phyloP scores from a whole-genome alignment of 495 filamentous ascomycete genomes.

The Podospora comata region DNA sequence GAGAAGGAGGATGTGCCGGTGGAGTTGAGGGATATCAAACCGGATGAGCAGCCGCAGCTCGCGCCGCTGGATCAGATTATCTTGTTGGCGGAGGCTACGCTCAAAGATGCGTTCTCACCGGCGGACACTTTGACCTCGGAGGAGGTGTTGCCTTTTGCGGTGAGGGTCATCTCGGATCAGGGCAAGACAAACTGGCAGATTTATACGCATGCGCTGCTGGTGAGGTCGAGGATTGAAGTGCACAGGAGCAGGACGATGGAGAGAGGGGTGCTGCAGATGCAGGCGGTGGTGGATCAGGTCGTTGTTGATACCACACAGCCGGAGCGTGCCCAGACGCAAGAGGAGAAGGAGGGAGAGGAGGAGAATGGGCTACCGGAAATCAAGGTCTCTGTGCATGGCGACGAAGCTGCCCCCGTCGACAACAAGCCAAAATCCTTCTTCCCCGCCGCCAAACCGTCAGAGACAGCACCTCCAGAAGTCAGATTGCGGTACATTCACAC shows the following conservation, averaged over 20 bases:
- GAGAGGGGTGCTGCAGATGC: constrained; percentile 85
- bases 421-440: constrained; percentile 70
- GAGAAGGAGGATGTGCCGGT: constrained; percentile 54
- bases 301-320: constrained; percentile 73
- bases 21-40: constrained; percentile 59
- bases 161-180: constrained; percentile 80
- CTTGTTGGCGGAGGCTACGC: constrained; percentile 77
- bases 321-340: constrained; percentile 11
- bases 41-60: constrained; percentile 78
- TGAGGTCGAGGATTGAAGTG: constrained; percentile 84
- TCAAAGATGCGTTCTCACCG: constrained; percentile 81
- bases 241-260: constrained; percentile 83
- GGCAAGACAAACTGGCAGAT: constrained; percentile 91
- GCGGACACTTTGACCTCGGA: constrained; percentile 83
- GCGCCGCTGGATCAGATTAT: constrained; percentile 80
- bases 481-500: constrained; percentile 79
- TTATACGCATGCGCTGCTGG: constrained; percentile 87
- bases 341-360: constrained; percentile 20
- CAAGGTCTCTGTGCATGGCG: constrained; percentile 31
- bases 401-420: constrained; percentile 11
- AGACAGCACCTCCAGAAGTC: constrained; percentile 72
- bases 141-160: constrained; percentile 87
- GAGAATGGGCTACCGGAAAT: constrained; percentile 39
- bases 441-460: constrained; percentile 67
- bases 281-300: constrained; percentile 94